Conservation (phyloP, 176 grass and related monocot species). For the Phyllostachys edulis region DNA sequence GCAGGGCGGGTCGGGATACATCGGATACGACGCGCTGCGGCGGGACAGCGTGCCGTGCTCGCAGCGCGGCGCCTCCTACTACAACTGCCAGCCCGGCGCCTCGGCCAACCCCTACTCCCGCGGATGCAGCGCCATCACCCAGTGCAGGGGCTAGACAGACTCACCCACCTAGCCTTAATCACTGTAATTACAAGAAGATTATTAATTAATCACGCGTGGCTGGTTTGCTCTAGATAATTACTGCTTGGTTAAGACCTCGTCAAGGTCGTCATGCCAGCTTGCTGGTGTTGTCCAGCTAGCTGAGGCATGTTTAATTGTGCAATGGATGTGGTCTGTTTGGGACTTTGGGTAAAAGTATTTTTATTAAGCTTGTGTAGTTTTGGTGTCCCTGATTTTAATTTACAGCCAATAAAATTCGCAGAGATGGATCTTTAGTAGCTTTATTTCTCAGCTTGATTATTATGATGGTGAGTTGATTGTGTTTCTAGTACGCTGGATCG, state of each 20-base stretch:
- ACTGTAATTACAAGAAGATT: background rate
- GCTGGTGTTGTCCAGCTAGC: background rate
- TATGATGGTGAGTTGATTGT: background rate
- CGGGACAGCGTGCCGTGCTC: constrained; percentile 72
- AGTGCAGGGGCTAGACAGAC: constrained; percentile 47
- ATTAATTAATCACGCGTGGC: background rate
- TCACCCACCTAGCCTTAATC: background rate
- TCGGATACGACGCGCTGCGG: constrained; percentile 70
- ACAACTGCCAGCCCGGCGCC: constrained; percentile 80
- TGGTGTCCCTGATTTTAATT: background rate
- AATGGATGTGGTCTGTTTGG: background rate
- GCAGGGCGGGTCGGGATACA: constrained; percentile 55
- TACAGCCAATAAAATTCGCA: background rate
- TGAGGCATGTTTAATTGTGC: background rate
- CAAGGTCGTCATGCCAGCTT: background rate
- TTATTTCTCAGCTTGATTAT: background rate
- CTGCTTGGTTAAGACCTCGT: background rate
- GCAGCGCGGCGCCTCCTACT: constrained; percentile 73
- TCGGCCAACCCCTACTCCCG: constrained; percentile 70
- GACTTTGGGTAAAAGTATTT: background rate
- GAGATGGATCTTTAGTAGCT: background rate
- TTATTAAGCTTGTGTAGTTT: background rate
- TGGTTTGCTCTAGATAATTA: background rate
- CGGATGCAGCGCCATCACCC: constrained; percentile 66
- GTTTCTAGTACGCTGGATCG: background rate